Percentiles rank a stretch among this genome's conserved stretches.
These are phyloP conservation scores for Aspergillus homomorphus DNA, from an alignment of 495 filamentous ascomycete genomes.

Conservation along the genomic window DNA sequence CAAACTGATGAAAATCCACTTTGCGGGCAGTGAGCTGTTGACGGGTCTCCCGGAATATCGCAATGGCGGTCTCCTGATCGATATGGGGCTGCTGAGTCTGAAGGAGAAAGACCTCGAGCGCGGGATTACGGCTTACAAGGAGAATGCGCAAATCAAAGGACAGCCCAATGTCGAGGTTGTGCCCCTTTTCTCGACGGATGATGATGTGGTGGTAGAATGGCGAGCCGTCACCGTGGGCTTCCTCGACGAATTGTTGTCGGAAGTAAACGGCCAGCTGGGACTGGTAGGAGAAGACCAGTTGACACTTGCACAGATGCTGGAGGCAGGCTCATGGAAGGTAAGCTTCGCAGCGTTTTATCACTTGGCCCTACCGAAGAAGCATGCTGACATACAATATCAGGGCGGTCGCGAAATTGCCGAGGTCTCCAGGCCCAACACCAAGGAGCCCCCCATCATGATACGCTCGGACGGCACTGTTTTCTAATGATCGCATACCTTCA, in stretches of 20 bases:
- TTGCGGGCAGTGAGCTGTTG: conserved; percentile 59
- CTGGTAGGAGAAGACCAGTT: conserved; percentile 52
- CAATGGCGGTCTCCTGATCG: conserved; percentile 67
- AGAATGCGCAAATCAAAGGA: conserved; percentile 71
- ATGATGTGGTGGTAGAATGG: conserved; percentile 73
- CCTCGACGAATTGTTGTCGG: conserved; percentile 57
- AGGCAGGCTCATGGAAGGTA: conserved; percentile 83
- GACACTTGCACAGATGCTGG: conserved; percentile 64
- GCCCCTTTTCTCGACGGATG: conserved; percentile 59
- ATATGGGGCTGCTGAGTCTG: conserved; percentile 60
- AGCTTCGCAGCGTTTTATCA: conserved; percentile 2
- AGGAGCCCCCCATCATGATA: conserved; percentile 95
- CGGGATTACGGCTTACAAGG: conserved; percentile 66
- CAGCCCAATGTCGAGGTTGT: conserved; percentile 68
- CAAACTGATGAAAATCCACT: conserved; percentile 59
- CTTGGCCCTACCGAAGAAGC: conserved; percentile 9
- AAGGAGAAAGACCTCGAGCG: conserved; percentile 56
- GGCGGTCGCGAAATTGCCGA: conserved; percentile 95
- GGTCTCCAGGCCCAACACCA: conserved; percentile 92
- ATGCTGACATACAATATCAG: conserved; percentile 47
- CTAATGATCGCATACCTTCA: conserved; percentile 45
- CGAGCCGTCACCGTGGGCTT: conserved; percentile 64
- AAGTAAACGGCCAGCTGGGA: conserved; percentile 61
- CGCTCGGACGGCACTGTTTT: conserved; percentile 96
- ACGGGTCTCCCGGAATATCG: conserved; percentile 69